Percentiles rank a stretch among this genome's conserved stretches.
Conservation (phyloP, 2,329 filamentous ascomycete genomes). For the Aureobasidium mangrovei region DNA sequence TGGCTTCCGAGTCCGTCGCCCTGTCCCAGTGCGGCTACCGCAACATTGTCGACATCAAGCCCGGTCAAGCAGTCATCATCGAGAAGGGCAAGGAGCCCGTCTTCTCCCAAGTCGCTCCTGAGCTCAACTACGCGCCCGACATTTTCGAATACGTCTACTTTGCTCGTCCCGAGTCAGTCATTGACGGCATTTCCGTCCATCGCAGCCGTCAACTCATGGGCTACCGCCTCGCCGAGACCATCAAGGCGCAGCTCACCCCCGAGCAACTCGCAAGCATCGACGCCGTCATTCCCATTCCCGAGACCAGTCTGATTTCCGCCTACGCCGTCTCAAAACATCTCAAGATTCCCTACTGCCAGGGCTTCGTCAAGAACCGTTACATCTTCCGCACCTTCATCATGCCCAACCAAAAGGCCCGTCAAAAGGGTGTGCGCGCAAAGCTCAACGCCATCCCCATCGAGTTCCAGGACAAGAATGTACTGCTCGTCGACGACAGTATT, state of each 20-base stretch:
- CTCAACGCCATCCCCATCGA: constrained; percentile 79
- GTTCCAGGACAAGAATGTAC: constrained; percentile 70
- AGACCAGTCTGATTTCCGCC: constrained; percentile 76
- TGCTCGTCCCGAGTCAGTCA: constrained; percentile 68
- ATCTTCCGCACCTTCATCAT: constrained; percentile 83
- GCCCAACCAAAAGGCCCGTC: constrained; percentile 69
- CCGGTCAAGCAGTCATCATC: constrained; percentile 79
- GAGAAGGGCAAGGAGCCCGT: constrained; percentile 65
- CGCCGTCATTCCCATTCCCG: constrained; percentile 72
- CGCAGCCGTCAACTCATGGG: constrained; percentile 82
- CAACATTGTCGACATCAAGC: constrained; percentile 66
- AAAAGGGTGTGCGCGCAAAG: constrained; percentile 84
- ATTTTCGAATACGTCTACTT: constrained; percentile 88
- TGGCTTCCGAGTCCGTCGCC: constrained; percentile 83
- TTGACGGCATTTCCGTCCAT: constrained; percentile 83
- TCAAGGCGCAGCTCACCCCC: constrained; percentile 58
- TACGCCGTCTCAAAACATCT: constrained; percentile 66
- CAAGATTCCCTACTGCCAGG: constrained; percentile 68
- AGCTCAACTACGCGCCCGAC: constrained; percentile 67
- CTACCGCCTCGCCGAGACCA: constrained; percentile 64
- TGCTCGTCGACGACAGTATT: constrained; percentile 83
- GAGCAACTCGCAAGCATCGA: constrained; percentile 69
- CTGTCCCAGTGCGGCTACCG: constrained; percentile 71
- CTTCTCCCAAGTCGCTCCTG: constrained; percentile 64
- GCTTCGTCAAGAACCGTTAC: constrained; percentile 84